Evolutionary conservation across 768 basidiomycete species (phyloP).

Genomic region (Tylopilus sp.): DNA sequence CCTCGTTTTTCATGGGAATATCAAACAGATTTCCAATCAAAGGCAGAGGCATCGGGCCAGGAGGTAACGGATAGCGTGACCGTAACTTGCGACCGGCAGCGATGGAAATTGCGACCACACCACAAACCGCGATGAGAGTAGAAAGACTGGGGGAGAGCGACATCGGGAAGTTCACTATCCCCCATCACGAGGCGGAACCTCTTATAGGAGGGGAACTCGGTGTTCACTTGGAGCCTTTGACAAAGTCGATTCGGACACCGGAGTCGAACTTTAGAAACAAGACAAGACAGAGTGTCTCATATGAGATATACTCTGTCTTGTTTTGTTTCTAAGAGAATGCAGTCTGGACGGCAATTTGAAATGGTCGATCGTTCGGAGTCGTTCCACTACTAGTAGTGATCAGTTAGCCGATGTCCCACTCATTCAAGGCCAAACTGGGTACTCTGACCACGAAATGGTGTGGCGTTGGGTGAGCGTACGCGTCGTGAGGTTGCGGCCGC

Average conservation of each 20-base stretch:
- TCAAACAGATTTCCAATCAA: slow-evolving; percentile 53
- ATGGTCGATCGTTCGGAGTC: too few species aligned
- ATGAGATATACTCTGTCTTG: too few species aligned
- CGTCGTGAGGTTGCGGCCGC: too few species aligned
- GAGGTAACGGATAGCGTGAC: slow-evolving; percentile 40
- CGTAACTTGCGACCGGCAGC: slow-evolving; percentile 10
- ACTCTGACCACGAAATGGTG: too few species aligned
- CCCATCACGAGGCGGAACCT: slow-evolving; percentile 2
- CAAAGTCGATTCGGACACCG: slow-evolving; percentile 7
- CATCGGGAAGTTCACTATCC: slow-evolving; percentile 10
- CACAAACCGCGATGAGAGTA: slow-evolving; percentile 22
- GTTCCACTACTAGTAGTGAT: too few species aligned
- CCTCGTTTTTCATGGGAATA: slow-evolving; percentile 37
- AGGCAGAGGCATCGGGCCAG: slow-evolving; percentile 53
- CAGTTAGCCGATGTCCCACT: too few species aligned
- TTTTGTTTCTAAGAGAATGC: too few species aligned
- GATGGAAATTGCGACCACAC: slow-evolving; percentile 17
- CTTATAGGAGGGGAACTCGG: slow-evolving; percentile 16
- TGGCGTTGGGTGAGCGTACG: too few species aligned
- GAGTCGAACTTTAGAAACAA: slow-evolving; percentile 2
- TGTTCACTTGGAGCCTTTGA: slow-evolving; percentile 12
- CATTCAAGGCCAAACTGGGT: too few species aligned
- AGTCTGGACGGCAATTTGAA: too few species aligned
- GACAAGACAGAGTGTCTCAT: slow-evolving; percentile 13
- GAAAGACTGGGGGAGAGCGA: slow-evolving; percentile 11